Percentiles rank a stretch among this genome's conserved stretches.
Conservation (phyloP, 2,329 filamentous ascomycete species). For the Knoxdaviesia capensis region DNA sequence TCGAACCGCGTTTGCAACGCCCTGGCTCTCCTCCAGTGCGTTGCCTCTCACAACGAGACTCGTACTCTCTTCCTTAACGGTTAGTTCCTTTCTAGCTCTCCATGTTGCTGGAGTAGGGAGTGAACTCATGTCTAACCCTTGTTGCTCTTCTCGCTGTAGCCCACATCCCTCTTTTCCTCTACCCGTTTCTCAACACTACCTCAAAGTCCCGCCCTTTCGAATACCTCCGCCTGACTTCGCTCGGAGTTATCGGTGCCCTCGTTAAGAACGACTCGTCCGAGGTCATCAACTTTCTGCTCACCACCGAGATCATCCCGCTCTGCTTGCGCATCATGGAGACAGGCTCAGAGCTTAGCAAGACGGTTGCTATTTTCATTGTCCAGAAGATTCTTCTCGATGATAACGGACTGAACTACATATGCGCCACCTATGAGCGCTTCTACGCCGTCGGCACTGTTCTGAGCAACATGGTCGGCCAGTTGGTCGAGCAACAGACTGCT, state of each 20-base stretch:
- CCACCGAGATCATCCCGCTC: constrained; percentile 93
- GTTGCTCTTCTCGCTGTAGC: constrained; percentile 27
- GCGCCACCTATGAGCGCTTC: constrained; percentile 94
- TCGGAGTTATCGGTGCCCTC: constrained; percentile 88
- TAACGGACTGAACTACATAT: constrained; percentile 93
- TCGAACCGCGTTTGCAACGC: constrained; percentile 97
- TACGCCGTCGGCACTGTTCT: constrained; percentile 94
- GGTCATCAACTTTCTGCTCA: constrained; percentile 96
- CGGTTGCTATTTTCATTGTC: constrained; percentile 97
- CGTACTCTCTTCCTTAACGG: constrained; percentile 83
- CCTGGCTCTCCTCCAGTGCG: constrained; percentile 83
- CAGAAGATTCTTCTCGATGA: constrained; percentile 97
- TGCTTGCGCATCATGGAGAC: constrained; percentile 99
- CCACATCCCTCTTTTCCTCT: constrained; percentile 92
- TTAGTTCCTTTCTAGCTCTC: constrained; percentile 19
- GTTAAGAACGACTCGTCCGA: constrained; percentile 98
- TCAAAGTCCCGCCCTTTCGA: constrained; percentile 96
- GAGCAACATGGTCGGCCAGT: constrained; percentile 95
- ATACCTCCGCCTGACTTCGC: constrained; percentile 84
- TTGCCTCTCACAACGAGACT: constrained; percentile 93
- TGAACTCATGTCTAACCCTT: not conserved
- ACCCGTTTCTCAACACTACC: constrained; percentile 95
- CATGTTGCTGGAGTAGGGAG: not conserved
- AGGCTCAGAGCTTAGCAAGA: constrained; percentile 94
- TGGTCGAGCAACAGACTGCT: constrained; percentile 94